Base-by-base conservation (phyloP, 2,329 filamentous ascomycete genomes). In the Leptographium wingfieldii region DNA sequence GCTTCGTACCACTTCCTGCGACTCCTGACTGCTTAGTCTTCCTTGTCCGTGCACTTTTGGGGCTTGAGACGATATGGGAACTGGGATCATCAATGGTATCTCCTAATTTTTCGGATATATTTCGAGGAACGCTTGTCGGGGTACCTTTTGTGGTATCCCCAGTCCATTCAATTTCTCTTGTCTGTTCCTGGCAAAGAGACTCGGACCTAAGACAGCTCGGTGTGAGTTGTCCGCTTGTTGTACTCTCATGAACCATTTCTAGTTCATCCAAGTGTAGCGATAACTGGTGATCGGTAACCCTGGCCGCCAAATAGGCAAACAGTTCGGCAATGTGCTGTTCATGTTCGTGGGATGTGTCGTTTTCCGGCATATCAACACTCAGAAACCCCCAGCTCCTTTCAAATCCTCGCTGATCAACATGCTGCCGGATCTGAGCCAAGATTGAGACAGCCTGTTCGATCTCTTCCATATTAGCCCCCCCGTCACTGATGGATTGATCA, bases 271-370 rank as follows among this genome's bases (percentile, higher is more conserved):
- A 12, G 25, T 19, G 25, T 2, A 7, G 5, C 6, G 55, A 40
- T 9, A 12, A 27, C 29, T 25, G 38, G 19, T 27, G 29, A 14
- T 12, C 16, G 3, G 58, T 38, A 16, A 59, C 55, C 31, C 63
- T 61, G 10, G 14, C 54, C 2, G 60, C 60, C n/a, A 63, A 19
- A 9, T 59, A 60, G 4, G 58, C 54, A 7, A 58, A 59, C 40
- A 63, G 51, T 7, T 61, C 61, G 3, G 61, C 52, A 14, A 60
- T 52, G 2, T 14, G 53, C 29, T 60, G 56, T n/a, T 61, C 63
- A 9, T 60, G 56, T n/a, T 61, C 63, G 12, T 61, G 61, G 3
- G n/a, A 27, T 2, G 58, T 16, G 52, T 55, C 53, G 11, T 48
- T 52, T n/a, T 22, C 27, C 7, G 19, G 48, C 19, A n/a, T 31